Evolutionary conservation across 352 stramenopile species (phyloP).

Genomic region (Phytopythium litorale): DNA sequence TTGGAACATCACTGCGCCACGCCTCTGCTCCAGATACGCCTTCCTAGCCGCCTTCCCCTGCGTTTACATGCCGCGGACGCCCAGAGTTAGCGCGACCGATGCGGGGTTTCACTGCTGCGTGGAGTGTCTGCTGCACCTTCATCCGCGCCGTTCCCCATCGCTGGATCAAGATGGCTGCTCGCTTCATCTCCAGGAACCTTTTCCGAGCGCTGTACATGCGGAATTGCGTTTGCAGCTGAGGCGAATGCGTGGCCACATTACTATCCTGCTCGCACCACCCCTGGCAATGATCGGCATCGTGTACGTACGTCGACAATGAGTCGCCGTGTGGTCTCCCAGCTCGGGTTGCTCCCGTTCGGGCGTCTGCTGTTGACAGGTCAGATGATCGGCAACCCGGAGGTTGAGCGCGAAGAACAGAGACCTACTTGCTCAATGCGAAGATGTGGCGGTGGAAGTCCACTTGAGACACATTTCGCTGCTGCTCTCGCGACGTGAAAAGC

Average conservation of each 20-base stretch:
- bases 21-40: slow-evolving; percentile 10
- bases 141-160: slow-evolving; percentile 44
- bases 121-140: slow-evolving; percentile 24
- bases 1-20: slow-evolving; percentile 41
- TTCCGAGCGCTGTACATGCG: slow-evolving; percentile 66
- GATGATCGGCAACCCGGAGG: background rate
- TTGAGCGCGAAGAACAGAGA: background rate
- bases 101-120: background rate
- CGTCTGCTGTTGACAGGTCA: slow-evolving; percentile 21
- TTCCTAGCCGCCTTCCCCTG: background rate
- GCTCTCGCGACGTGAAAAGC: slow-evolving; percentile 61
- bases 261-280: background rate
- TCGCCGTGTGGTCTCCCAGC: slow-evolving; percentile 60
- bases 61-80: slow-evolving; percentile 20
- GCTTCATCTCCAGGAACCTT: slow-evolving; percentile 29
- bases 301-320: slow-evolving; percentile 60
- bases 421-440: slow-evolving; percentile 57
- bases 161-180: slow-evolving; percentile 48
- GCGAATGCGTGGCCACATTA: background rate
- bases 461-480: slow-evolving; percentile 69
- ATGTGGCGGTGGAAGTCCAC: slow-evolving; percentile 74
- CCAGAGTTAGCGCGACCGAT: slow-evolving; percentile 23
- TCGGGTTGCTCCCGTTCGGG: slow-evolving; percentile 45
- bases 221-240: slow-evolving; percentile 68
- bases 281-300: too few relatives aligned